Conservation (phyloP, 179 eudicot genomes). For the Spergularia azorica region DNA sequence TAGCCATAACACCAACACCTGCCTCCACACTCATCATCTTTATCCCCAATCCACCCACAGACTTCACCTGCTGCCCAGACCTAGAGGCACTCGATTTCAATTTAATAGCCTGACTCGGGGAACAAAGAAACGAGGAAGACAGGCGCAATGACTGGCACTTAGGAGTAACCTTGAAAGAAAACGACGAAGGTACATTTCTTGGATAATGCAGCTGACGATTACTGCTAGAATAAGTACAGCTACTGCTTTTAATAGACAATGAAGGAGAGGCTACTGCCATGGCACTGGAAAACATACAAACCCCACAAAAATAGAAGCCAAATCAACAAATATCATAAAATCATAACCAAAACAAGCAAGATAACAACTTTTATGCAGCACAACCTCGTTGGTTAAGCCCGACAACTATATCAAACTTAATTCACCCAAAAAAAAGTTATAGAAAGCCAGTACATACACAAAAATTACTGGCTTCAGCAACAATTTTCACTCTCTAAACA, state of each 20-base stretch:
- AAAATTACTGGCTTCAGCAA: not conserved
- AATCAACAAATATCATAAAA: not conserved
- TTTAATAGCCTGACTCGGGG: slow-evolving; percentile 36
- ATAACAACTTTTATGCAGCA: not conserved
- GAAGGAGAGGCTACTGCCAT: slow-evolving; percentile 44
- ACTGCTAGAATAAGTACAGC: slow-evolving; percentile 28
- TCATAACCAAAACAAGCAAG: not conserved
- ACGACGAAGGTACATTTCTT: slow-evolving; percentile 13
- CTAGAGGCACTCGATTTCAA: slow-evolving; percentile 24
- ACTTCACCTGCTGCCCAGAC: slow-evolving; percentile 6
- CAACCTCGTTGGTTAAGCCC: no score
- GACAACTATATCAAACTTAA: not conserved
- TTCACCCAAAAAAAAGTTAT: not conserved
- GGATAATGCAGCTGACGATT: slow-evolving; percentile 16
- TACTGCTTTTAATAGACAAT: slow-evolving; percentile 36
- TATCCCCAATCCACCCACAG: slow-evolving; percentile 29
- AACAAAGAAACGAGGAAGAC: slow-evolving; percentile 37
- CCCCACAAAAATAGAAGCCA: slow-evolving; percentile 7
- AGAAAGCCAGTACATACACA: not conserved
- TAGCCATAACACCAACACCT: slow-evolving; percentile 87
- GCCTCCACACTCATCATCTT: slow-evolving; percentile 68
- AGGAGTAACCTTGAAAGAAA: slow-evolving; percentile 18
- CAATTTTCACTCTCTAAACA: not conserved
- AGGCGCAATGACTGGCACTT: slow-evolving; percentile 31
- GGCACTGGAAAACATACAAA: slow-evolving; percentile 29